These are phyloP conservation scores for Pythium plurisporium DNA, from an alignment of 352 stramenopile genomes.

Conservation along the genomic window DNA sequence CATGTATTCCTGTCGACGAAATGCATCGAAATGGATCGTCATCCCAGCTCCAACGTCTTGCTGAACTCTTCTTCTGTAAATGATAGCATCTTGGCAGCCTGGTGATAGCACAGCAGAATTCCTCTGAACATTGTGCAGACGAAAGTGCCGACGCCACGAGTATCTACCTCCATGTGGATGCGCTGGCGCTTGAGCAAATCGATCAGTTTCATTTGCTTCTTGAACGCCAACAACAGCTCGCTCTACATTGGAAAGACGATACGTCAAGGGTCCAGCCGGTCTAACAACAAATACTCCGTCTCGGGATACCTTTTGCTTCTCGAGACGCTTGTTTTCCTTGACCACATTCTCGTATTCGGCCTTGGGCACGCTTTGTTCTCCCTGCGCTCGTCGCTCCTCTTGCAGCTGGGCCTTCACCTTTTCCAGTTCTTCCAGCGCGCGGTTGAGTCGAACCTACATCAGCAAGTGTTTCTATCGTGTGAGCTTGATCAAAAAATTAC, in stretches of 20 bases:
- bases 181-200: constrained; percentile 81
- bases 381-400: constrained; percentile 47
- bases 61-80: constrained; percentile 84
- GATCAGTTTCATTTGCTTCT: constrained; percentile 87
- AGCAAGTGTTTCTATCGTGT: background rate
- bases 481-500: background rate
- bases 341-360: constrained; percentile 55
- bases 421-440: constrained; percentile 69
- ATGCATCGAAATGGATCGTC: background rate
- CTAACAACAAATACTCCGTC: no score
- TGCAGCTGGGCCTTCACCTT: constrained; percentile 63
- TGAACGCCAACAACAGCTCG: constrained; percentile 71
- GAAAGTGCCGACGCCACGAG: background rate
- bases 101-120: background rate
- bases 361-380: constrained; percentile 43
- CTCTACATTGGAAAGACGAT: no score
- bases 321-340: constrained; percentile 67
- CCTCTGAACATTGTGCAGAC: background rate
- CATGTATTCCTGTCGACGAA: background rate
- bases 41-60: constrained; percentile 64
- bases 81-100: constrained; percentile 83
- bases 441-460: constrained; percentile 62
- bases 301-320: constrained; percentile 77
- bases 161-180: constrained; percentile 75
- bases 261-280: no score